These are phyloP conservation scores for Ceratocystis huliohia DNA, from an alignment of 2,329 filamentous ascomycete genomes.

Conservation along the genomic window DNA sequence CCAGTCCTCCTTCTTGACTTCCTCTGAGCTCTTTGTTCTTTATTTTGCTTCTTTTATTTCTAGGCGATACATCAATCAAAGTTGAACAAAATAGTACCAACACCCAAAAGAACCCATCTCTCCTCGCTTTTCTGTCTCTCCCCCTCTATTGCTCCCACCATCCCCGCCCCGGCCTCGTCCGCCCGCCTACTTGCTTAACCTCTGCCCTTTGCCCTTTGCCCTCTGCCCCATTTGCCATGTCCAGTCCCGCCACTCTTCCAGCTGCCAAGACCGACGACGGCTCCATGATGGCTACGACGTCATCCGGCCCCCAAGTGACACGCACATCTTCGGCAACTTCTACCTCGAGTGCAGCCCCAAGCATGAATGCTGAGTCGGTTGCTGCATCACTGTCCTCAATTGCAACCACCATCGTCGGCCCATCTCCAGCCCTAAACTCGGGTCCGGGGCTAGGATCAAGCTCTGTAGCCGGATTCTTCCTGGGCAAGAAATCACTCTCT, in stretches of 20 bases:
- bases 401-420: conserved; percentile 11
- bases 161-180: no score
- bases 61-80: not conserved
- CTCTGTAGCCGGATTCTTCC: not conserved
- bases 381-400: conserved; percentile 12
- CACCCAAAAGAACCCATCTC: not conserved
- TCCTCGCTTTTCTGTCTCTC: not conserved
- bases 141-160: not conserved
- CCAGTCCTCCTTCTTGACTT: not conserved
- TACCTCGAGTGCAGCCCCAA: conserved; percentile 1
- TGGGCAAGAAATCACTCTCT: conserved; percentile 1
- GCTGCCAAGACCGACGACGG: not conserved
- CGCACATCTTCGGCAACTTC: conserved; percentile 16
- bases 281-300: not conserved
- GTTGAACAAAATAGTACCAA: not conserved
- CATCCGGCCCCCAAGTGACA: not conserved
- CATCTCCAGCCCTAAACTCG: not conserved
- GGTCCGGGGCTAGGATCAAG: not conserved
- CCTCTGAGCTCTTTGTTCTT: not conserved
- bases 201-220: not conserved
- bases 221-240: not conserved
- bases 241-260: not conserved
- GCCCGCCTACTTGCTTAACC: no score
- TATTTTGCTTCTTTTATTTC: not conserved
- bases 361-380: conserved; percentile 14